Conservation (phyloP, 108 stramenopile genomes). For the Discostella stelligeroides region DNA sequence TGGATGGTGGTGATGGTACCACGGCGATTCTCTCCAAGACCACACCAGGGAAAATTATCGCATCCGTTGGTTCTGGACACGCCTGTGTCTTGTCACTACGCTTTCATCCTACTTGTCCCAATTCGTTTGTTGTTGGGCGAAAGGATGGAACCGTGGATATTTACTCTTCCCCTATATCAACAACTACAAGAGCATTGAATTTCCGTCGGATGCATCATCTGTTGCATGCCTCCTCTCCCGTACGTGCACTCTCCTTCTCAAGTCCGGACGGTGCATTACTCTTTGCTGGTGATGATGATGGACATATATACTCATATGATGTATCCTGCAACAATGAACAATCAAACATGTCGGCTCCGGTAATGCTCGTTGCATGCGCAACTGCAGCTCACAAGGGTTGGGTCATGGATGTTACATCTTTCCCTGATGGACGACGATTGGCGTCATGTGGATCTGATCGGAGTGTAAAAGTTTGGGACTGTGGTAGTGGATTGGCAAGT, state of each 20-base stretch:
- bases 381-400: conserved; percentile 43
- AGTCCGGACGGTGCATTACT: conserved; percentile 39
- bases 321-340: conserved; percentile 21
- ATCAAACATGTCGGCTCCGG: conserved; percentile 24
- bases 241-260: conserved; percentile 43
- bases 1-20: not conserved
- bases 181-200: conserved; percentile 7
- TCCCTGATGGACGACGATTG: conserved; percentile 42
- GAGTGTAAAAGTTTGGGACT: conserved; percentile 49
- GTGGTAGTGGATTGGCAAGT: conserved; percentile 47
- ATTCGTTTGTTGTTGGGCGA: conserved; percentile 50
- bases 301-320: conserved; percentile 45
- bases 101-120: conserved; percentile 44
- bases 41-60: conserved; percentile 36
- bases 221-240: conserved; percentile 26
- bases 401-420: conserved; percentile 43
- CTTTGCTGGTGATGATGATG: conserved; percentile 46
- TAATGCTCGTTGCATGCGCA: conserved; percentile 49
- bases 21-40: conserved; percentile 12
- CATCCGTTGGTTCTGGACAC: conserved; percentile 42
- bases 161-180: conserved; percentile 37
- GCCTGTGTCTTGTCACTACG: conserved; percentile 48
- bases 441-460: conserved; percentile 47
- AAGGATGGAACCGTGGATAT: conserved; percentile 54
- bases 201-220: conserved; percentile 47